A percentile compares a stretch with the other conserved stretches of the same genome.
Conservation (phyloP, 768 basidiomycete genomes). For the Podaxis sp. region DNA sequence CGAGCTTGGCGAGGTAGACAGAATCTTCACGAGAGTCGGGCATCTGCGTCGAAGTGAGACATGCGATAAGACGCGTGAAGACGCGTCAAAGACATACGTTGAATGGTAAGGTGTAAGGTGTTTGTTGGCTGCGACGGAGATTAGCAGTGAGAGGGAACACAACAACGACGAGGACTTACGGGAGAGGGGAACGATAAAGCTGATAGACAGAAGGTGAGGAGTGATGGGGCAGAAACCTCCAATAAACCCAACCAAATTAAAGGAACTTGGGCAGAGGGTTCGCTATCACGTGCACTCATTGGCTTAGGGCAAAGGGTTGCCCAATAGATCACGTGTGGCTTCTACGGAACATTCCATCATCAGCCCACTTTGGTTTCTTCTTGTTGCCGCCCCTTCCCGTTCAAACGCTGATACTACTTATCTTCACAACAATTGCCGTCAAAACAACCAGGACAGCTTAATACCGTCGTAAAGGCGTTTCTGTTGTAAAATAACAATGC, state of each 20-base stretch:
- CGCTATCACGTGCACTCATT: conserved; percentile 35
- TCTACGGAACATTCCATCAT: conserved; percentile 23
- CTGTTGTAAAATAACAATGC: background rate
- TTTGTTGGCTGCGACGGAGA: background rate
- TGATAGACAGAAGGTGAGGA: conserved; percentile 37
- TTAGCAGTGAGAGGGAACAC: conserved; percentile 23
- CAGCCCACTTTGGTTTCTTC: background rate
- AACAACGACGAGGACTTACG: conserved; percentile 43
- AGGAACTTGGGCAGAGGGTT: conserved; percentile 74
- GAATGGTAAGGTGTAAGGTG: conserved; percentile 25
- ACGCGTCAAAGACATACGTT: conserved; percentile 50
- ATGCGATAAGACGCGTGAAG: conserved; percentile 35
- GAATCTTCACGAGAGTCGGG: conserved; percentile 90
- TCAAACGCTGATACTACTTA: background rate
- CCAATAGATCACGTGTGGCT: conserved; percentile 25
- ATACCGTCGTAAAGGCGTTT: background rate
- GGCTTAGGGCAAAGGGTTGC: conserved; percentile 48
- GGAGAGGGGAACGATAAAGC: conserved; percentile 38
- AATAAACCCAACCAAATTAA: conserved; percentile 61
- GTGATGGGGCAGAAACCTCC: conserved; percentile 49
- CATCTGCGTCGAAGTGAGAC: conserved; percentile 51
- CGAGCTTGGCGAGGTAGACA: conserved; percentile 99
- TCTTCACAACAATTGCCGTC: background rate
- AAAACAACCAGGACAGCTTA: conserved; percentile 1
- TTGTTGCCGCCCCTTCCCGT: conserved; percentile 1